Evolutionary conservation across 148 eudicot genomes (phyloP).

Genomic region (Chenopodium berlandieri): DNA sequence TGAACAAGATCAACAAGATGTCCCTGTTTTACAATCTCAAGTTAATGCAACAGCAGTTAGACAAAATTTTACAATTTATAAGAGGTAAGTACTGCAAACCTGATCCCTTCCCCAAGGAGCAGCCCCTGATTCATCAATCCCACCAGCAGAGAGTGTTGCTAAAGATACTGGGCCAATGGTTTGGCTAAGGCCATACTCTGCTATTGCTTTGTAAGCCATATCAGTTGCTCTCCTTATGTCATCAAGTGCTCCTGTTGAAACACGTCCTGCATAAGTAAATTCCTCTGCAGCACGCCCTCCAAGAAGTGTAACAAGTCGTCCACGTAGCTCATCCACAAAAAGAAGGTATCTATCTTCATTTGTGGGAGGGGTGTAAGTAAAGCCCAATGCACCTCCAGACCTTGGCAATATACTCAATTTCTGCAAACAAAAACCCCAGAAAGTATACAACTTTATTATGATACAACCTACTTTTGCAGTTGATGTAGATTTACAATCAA

Average conservation of each 20-base stretch:
- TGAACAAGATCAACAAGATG: slow-evolving; percentile 92
- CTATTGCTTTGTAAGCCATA: slow-evolving; percentile 93
- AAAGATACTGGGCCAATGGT: slow-evolving; percentile 82
- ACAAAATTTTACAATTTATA: not conserved
- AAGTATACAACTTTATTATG: not conserved
- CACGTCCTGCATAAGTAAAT: slow-evolving; percentile 78
- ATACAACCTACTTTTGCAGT: not conserved
- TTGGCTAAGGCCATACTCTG: slow-evolving; percentile 87
- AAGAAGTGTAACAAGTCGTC: slow-evolving; percentile 92
- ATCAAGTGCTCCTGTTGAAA: slow-evolving; percentile 94
- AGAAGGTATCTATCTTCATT: slow-evolving; percentile 91
- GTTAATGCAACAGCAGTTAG: slow-evolving; percentile 8
- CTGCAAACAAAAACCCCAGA: slow-evolving; percentile 42
- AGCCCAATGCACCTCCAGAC: slow-evolving; percentile 93
- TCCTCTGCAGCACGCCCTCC: slow-evolving; percentile 99
- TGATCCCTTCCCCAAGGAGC: slow-evolving; percentile 83
- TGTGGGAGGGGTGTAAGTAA: slow-evolving; percentile 90
- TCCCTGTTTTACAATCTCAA: slow-evolving; percentile 47
- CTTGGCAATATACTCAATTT: slow-evolving; percentile 94
- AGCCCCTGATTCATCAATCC: slow-evolving; percentile 77
- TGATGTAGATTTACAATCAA: not conserved
- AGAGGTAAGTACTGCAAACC: slow-evolving; percentile 33
- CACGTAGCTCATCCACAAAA: slow-evolving; percentile 86
- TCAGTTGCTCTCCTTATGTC: slow-evolving; percentile 92
- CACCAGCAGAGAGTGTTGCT: slow-evolving; percentile 79